A percentile compares a stretch with the other conserved stretches of the same genome.
Evolutionary conservation across 1,284 basidiomycete genomes (phyloP).

Genomic region (Mycena citricolor): DNA sequence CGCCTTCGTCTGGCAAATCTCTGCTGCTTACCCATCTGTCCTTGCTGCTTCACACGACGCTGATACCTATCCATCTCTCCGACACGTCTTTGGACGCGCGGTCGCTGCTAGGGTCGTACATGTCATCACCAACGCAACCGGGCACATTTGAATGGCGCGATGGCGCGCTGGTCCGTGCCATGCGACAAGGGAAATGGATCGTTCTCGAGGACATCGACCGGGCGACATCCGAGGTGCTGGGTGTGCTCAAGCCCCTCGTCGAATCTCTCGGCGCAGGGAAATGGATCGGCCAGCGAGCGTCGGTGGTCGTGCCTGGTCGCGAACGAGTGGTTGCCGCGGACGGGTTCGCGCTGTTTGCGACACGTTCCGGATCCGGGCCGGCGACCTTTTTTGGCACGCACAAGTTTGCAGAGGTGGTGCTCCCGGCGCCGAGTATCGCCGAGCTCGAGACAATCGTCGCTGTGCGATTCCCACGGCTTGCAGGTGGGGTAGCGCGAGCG

Average conservation of each 20-base stretch:
- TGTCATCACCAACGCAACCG: constrained; percentile 82
- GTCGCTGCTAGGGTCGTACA: constrained; percentile 90
- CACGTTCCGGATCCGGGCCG: constrained; percentile 54
- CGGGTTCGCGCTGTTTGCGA: constrained; percentile 80
- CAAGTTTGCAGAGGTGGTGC: constrained; percentile 73
- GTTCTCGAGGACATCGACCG: constrained; percentile 93
- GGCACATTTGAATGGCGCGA: constrained; percentile 98
- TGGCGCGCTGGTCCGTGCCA: constrained; percentile 88
- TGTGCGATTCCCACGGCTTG: constrained; percentile 63
- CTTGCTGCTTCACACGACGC: constrained; percentile 59
- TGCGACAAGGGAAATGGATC: constrained; percentile 92
- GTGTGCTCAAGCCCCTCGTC: constrained; percentile 78
- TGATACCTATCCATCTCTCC: constrained; percentile 86
- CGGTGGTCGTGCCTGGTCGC: constrained; percentile 68
- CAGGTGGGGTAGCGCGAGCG: constrained; percentile 44
- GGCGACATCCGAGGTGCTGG: constrained; percentile 84
- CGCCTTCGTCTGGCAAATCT: constrained; percentile 90
- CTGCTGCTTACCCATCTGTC: constrained; percentile 81
- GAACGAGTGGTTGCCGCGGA: constrained; percentile 71
- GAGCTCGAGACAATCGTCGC: constrained; percentile 75
- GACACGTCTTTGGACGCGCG: constrained; percentile 96
- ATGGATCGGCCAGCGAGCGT: constrained; percentile 74
- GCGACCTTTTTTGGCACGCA: constrained; percentile 81
- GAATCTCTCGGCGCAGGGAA: constrained; percentile 77
- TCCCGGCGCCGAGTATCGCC: constrained; percentile 58